A percentile compares a stretch with the other conserved stretches of the same genome.
phyloP scores from a whole-genome alignment of 73 alveolate genomes.

The Paramecium primaurelia region DNA sequence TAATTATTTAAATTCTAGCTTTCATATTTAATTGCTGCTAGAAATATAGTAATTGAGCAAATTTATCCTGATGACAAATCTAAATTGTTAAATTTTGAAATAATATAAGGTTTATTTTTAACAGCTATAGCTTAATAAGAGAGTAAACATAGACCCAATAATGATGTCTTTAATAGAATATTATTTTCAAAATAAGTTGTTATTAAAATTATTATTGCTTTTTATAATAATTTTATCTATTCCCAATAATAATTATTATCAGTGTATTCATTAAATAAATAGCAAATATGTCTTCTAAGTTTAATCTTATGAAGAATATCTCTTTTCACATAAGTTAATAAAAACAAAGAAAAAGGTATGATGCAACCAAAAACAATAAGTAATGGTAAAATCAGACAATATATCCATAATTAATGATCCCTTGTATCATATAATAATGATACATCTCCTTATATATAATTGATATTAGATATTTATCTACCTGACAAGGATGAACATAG shows the following conservation, averaged over 20 bases:
- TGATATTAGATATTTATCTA: neutral
- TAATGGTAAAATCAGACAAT: neutral
- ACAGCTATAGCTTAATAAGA: neutral
- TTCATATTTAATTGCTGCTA: neutral
- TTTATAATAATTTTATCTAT: neutral
- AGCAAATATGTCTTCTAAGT: neutral
- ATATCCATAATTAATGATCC: neutral
- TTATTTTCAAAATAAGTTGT: neutral
- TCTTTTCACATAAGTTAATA: neutral
- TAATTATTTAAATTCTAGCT: neutral
- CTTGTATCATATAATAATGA: neutral
- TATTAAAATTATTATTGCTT: neutral
- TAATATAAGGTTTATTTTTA: neutral
- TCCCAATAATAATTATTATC: neutral
- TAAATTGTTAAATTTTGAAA: neutral
- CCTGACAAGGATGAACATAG: neutral
- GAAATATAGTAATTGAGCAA: neutral
- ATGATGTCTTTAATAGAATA: neutral
- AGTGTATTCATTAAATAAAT: neutral
- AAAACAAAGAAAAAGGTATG: neutral
- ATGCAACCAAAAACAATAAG: neutral
- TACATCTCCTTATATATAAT: neutral
- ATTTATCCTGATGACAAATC: neutral
- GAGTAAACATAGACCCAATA: neutral
- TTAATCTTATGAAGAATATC: neutral